Base-by-base conservation (phyloP, 2,329 filamentous ascomycete species). In the Stenocarpella maydis region DNA sequence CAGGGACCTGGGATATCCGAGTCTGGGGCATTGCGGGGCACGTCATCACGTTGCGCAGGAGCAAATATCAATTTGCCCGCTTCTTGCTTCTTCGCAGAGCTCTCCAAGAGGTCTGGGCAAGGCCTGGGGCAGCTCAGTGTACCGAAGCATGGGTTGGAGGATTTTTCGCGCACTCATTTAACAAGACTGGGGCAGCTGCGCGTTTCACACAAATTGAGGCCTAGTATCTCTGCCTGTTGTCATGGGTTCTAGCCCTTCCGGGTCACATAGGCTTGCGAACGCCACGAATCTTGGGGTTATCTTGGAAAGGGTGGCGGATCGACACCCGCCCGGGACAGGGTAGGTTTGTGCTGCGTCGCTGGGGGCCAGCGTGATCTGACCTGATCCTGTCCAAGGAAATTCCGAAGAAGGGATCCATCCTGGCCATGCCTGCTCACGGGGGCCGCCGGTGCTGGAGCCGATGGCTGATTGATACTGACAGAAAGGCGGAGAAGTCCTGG, bases 201-300 rank as follows among this genome's bases (percentile, higher is more conserved):
- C 65, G 65, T 67, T 58, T 67, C 65, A 67, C 28, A 43, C 65
- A 67, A 28, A 67, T 67, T 67, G 65, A 58, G 41, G 53, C 54
- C 52, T 58, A 58, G 28, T 49, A 58, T 50, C 17, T 37, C 45
- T 19, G 65, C 41, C 49, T 24, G 41, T 21, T 58, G 52, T 58
- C 63, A 43, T 26, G 43, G 65, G 45, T 58, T 34, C 65, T 39
- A 55, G 49, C 31, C 39, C 52, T 58, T 39, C 28, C 65, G 31
- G 41, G 65, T 28, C 52, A 24, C 41, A 67, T 45, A 34, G 41
- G 28, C 19, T 67, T 41, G 65, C 34, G 39, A 24, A 67, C 26
- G 52, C 31, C 41, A 58, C 41, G 28, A 49, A 39, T 41, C 52
- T 67, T 67, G 65, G n/a, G 52, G 26, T 67, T 39, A 49, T 45